A percentile compares a stretch with the other conserved stretches of the same genome.
These are phyloP conservation scores for Thalassiosira livingstoniorum DNA, from an alignment of 352 stramenopile genomes.

Conservation along the genomic window DNA sequence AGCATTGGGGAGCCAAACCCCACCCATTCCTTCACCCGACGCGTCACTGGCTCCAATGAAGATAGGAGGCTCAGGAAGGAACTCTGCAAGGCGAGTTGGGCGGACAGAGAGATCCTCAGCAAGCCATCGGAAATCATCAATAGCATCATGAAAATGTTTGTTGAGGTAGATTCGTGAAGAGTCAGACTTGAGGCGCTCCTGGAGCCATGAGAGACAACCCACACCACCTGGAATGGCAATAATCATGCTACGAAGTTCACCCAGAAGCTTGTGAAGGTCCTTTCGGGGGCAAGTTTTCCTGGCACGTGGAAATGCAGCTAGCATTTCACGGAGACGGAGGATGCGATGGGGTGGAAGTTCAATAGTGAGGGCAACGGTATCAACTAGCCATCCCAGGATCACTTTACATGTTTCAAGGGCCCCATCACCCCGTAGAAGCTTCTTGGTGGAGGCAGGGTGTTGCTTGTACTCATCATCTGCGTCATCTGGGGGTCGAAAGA, in stretches of 20 bases:
- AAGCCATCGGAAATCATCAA: slow-evolving; percentile 8
- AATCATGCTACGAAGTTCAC: slow-evolving; percentile 25
- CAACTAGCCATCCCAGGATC: slow-evolving; percentile 64
- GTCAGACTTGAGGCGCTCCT: background rate
- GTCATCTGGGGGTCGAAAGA: slow-evolving; percentile 33
- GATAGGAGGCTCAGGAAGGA: slow-evolving; percentile 21
- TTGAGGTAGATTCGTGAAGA: slow-evolving; percentile 32
- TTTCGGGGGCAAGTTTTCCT: background rate
- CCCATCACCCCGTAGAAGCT: slow-evolving; percentile 61
- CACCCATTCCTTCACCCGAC: slow-evolving; percentile 32
- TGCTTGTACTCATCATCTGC: slow-evolving; percentile 26
- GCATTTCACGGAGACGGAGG: slow-evolving; percentile 47
- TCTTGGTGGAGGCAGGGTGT: slow-evolving; percentile 69
- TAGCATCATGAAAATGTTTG: slow-evolving; percentile 24
- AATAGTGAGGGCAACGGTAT: slow-evolving; percentile 55
- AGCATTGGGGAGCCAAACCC: slow-evolving; percentile 61
- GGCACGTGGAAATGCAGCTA: slow-evolving; percentile 25
- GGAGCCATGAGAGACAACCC: slow-evolving; percentile 8
- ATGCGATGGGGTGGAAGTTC: slow-evolving; percentile 46
- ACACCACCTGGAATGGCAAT: slow-evolving; percentile 27
- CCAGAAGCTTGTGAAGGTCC: slow-evolving; percentile 28
- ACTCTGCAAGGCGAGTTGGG: slow-evolving; percentile 40
- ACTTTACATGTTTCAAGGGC: slow-evolving; percentile 57
- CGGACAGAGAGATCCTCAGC: slow-evolving; percentile 7
- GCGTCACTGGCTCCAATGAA: slow-evolving; percentile 45